Conservation (phyloP, 305 asterid genomes). For the Ajuga reptans region DNA sequence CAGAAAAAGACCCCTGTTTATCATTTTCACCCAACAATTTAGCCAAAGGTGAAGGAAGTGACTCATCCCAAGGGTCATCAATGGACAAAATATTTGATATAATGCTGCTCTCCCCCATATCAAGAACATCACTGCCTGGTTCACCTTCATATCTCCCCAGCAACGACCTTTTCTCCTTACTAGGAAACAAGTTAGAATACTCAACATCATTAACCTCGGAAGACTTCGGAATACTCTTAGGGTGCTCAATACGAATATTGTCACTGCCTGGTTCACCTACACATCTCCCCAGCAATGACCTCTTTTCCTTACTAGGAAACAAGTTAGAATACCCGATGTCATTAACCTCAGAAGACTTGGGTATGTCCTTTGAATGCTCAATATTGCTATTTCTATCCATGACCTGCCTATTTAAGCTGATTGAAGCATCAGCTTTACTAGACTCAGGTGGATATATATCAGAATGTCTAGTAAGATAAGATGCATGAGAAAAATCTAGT, state of each 20-base stretch:
- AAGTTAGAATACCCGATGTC: conserved; percentile 30
- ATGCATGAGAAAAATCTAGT: conserved; percentile 34
- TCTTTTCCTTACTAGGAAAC: conserved; percentile 29
- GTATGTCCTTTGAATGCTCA: conserved; percentile 35
- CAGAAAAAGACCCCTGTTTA: conserved; percentile 42
- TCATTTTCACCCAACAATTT: conserved; percentile 59
- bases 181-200: conserved; percentile 29
- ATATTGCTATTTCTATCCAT: conserved; percentile 41
- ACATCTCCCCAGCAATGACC: conserved; percentile 34
- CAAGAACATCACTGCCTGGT: conserved; percentile 27
- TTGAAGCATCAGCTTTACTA: conserved; percentile 26
- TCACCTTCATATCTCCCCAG: conserved; percentile 46
- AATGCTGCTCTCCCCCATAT: conserved; percentile 78
- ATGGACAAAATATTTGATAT: conserved; percentile 69
- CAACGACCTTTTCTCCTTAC: conserved; percentile 27
- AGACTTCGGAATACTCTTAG: conserved; percentile 28
- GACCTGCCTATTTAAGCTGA: conserved; percentile 33
- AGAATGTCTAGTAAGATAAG: conserved; percentile 29
- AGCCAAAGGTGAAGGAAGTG: conserved; percentile 61
- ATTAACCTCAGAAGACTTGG: conserved; percentile 30
- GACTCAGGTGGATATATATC: conserved; percentile 24
- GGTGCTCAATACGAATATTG: conserved; percentile 39
- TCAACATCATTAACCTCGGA: conserved; percentile 32
- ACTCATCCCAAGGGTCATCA: conserved; percentile 74
- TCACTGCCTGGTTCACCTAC: conserved; percentile 36